Conservation (phyloP, 257 asterid species). For the Solanum neorickii region DNA sequence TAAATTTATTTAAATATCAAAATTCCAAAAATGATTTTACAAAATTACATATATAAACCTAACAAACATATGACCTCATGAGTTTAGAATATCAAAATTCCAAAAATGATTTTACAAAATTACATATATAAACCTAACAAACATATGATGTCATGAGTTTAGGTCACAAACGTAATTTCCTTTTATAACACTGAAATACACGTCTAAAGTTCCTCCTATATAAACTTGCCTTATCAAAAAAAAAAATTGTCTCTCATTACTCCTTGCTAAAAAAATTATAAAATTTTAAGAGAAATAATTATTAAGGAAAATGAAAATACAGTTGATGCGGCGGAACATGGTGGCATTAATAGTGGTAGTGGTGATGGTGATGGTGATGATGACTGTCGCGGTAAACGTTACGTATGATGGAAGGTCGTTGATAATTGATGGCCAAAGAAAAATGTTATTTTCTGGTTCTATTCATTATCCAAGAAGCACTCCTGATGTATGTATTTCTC, state of each 20-base stretch:
- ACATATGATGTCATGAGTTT: neutral
- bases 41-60: neutral
- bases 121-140: neutral
- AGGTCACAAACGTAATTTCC: neutral
- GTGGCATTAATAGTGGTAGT: neutral
- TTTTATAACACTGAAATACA: neutral
- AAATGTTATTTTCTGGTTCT: conserved; percentile 72
- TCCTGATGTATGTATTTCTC: conserved; percentile 45
- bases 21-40: neutral
- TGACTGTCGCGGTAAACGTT: conserved; percentile 27
- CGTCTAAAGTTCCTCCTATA: neutral
- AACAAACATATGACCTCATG: neutral
- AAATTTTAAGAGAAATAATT: neutral
- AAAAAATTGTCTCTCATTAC: neutral
- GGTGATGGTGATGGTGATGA: neutral
- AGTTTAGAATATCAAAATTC: neutral
- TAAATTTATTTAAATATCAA: neutral
- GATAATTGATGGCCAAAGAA: conserved; percentile 50
- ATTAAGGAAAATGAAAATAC: neutral
- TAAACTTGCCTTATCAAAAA: neutral
- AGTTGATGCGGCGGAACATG: conserved; percentile 5
- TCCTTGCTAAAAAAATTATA: neutral
- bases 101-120: too few species aligned
- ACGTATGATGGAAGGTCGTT: conserved; percentile 61
- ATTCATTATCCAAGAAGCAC: conserved; percentile 90